A percentile compares a stretch with the other conserved stretches of the same genome.
Conservation (phyloP, 192 early-diverging fungal species). For the Globomyces pollinis-pini region DNA sequence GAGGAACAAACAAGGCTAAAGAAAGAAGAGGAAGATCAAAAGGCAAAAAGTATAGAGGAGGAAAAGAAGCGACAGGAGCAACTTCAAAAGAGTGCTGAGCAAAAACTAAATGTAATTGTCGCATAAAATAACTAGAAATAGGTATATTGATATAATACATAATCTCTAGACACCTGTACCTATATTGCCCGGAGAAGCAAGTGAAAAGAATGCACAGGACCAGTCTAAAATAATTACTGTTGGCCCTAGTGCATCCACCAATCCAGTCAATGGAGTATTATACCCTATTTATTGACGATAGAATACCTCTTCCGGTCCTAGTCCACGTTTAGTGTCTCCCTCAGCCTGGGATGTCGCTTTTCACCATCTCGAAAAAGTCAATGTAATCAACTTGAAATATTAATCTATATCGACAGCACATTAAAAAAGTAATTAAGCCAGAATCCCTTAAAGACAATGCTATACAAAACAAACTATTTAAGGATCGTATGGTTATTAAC, state of each 20-base stretch:
- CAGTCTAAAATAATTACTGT: no score
- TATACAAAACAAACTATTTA: conserved; percentile 7
- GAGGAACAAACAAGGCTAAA: conserved; percentile 10
- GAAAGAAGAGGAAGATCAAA: background rate
- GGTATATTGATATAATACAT: no score
- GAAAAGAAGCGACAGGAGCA: conserved; percentile 10
- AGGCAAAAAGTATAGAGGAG: background rate
- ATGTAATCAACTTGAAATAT: no score
- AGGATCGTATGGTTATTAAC: conserved; percentile 19
- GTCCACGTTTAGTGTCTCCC: conserved; percentile 1
- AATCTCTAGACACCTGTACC: no score
- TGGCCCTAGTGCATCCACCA: no score
- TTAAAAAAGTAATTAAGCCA: conserved; percentile 23
- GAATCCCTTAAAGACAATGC: background rate
- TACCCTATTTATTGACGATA: no score
- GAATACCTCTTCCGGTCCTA: no score
- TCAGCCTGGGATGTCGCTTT: conserved; percentile 16
- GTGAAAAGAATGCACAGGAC: background rate
- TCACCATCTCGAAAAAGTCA: conserved; percentile 3
- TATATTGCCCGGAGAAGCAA: background rate
- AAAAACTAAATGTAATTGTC: no score
- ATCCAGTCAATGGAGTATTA: no score
- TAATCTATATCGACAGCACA: no score
- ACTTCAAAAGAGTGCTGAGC: conserved; percentile 12
- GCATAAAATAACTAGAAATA: no score